Evolutionary conservation across 2,329 filamentous ascomycete genomes (phyloP), one percentile per base, ranked within the genome.

Genomic region (Tolypocladium nubicola): DNA sequence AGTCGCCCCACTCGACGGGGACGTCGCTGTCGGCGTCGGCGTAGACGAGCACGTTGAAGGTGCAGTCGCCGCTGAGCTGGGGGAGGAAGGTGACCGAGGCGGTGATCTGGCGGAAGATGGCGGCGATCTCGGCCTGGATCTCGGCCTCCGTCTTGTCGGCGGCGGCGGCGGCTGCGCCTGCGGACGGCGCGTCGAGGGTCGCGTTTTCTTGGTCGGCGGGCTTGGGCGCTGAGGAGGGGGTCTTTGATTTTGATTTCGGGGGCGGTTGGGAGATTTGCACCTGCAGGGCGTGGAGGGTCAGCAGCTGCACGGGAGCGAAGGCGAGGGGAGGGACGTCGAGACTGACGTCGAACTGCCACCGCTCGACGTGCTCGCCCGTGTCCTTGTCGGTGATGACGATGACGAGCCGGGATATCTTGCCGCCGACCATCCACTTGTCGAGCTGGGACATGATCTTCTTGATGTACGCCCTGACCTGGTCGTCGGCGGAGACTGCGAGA

Each of bases 401-500:
- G 59, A 99, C 92, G 14, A 99, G 84, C 74, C 96, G 97, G 55
- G 90, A 95, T 70, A 99, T 97, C 75, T 99, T 97, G 71, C 92
- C 90, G 66, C 88, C 89, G 56, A 91, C 81, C 91, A 97, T 97
- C 94, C 94, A 99, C 71, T 90, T 90, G 76, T 95, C 93, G 58
- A 99, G 84, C 74, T 99, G 94, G 35, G 86, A 87, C 92, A 97
- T 99, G 76, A 99, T 97, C 76, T 95, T 96, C 75, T 96, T 97
- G 79, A 99, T 96, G 76, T 99, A 99, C 38, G 92, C 90, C 75
- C 96, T 96, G 70, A 99, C 94, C 76, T 99, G 93, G 77, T 97
- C 94, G 71, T 99, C 94, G 62, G 91, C 85, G 38, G 93, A 95
- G 55, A 97, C 92, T 86, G 69, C 11, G 26, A 23, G 35, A 0